A percentile compares a stretch with the other conserved stretches of the same genome.
Evolutionary conservation across 2,329 filamentous ascomycete species (phyloP).

Genomic region (Pseudogymnoascus sp.): DNA sequence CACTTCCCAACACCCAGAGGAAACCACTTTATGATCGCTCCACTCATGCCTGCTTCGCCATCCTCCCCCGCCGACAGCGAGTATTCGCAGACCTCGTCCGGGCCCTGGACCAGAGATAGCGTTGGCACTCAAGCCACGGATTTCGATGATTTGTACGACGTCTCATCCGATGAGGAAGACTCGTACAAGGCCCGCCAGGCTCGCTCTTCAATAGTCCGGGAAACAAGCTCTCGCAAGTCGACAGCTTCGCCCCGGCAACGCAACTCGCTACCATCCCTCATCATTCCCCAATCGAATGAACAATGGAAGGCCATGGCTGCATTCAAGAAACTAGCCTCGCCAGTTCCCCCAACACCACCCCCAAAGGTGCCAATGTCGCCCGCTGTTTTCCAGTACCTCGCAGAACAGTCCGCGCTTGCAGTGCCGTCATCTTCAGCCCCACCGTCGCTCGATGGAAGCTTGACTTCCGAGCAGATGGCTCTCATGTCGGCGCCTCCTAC

Average conservation of each 20-base stretch:
- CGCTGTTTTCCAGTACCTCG: conserved; percentile 64
- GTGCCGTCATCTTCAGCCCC: conserved; percentile 72
- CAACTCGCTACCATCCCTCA: conserved; percentile 40
- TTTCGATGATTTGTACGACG: conserved; percentile 83
- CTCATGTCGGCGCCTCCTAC: conserved; percentile 78
- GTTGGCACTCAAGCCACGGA: conserved; percentile 60
- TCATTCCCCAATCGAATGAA: conserved; percentile 40
- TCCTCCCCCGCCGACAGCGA: conserved; percentile 46
- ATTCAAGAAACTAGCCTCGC: conserved; percentile 46
- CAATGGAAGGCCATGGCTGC: conserved; percentile 41
- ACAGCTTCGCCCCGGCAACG: conserved; percentile 24
- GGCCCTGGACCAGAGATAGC: conserved; percentile 57
- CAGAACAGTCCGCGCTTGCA: conserved; percentile 50
- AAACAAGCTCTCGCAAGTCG: conserved; percentile 25
- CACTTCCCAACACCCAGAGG: conserved; percentile 69
- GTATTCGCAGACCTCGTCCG: conserved; percentile 50
- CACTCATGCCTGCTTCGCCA: conserved; percentile 55
- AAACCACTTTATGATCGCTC: conserved; percentile 56
- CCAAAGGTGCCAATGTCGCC: conserved; percentile 70
- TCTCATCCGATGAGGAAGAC: conserved; percentile 67
- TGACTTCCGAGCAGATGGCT: conserved; percentile 82
- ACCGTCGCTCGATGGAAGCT: conserved; percentile 76
- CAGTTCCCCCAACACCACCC: conserved; percentile 58
- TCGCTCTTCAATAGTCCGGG: conserved; percentile 29
- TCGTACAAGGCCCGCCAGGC: conserved; percentile 40